Conservation (phyloP, 208 protist species). For the Endotrypanum monterogeii region DNA sequence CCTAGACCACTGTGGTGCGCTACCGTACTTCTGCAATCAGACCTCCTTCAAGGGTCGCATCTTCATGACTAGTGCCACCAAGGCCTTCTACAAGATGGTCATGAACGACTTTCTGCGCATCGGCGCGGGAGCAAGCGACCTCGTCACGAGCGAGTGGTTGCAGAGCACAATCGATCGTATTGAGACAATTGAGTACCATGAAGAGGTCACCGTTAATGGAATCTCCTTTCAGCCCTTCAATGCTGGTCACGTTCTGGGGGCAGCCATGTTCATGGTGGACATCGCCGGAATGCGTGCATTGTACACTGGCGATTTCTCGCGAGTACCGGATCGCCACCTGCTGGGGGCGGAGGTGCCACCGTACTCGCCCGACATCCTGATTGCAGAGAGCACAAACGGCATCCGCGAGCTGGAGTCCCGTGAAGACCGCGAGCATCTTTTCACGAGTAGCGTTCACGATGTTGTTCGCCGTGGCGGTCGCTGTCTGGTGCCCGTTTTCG, state of each 20-base stretch:
- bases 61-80: conserved; percentile 98
- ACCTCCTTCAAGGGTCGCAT: conserved; percentile 96
- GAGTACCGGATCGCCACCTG: conserved; percentile 98
- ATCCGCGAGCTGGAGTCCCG: conserved; percentile 95
- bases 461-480: conserved; percentile 94
- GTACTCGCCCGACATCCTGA: conserved; percentile 96
- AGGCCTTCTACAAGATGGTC: conserved; percentile 97
- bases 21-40: conserved; percentile 97
- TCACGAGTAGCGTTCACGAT: conserved; percentile 93
- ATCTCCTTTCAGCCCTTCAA: conserved; percentile 98
- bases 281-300: conserved; percentile 97
- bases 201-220: conserved; percentile 95
- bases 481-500: conserved; percentile 98
- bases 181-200: conserved; percentile 98
- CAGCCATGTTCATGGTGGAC: conserved; percentile 99
- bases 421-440: conserved; percentile 95
- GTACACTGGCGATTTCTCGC: conserved; percentile 99
- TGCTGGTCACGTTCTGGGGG: conserved; percentile 97
- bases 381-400: conserved; percentile 99
- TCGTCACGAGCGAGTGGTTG: conserved; percentile 96
- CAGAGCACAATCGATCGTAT: conserved; percentile 95
- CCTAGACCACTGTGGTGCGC: conserved; percentile 96
- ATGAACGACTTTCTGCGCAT: conserved; percentile 97
- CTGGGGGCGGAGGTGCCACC: conserved; percentile 96
- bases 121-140: conserved; percentile 79